Evolutionary conservation across 2,329 filamentous ascomycete species (phyloP).

Genomic region (Diaporthe humulicola): DNA sequence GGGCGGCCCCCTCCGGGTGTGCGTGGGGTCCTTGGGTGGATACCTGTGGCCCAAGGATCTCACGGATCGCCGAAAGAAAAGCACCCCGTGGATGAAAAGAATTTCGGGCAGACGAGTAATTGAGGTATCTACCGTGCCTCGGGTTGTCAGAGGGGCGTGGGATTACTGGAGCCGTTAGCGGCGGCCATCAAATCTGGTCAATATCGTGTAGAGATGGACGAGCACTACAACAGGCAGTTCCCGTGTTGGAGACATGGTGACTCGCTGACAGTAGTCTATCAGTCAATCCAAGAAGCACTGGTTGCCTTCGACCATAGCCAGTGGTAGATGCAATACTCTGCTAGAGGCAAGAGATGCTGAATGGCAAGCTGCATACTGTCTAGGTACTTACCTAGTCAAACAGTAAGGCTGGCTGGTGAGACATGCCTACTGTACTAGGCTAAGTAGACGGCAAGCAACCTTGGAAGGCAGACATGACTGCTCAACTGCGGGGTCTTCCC

Average conservation of each 20-base stretch:
- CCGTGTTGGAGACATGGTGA: background rate
- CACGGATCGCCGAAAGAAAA: background rate
- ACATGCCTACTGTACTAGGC: background rate
- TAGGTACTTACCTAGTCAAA: background rate
- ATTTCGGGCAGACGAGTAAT: no score
- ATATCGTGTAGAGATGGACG: background rate
- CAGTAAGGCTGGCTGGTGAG: background rate
- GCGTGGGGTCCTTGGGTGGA: background rate
- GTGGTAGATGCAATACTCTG: background rate
- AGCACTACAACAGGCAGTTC: background rate
- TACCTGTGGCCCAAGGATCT: background rate
- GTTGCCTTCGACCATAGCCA: background rate
- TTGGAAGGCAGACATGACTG: background rate
- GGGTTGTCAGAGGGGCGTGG: background rate
- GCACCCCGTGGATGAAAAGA: no score
- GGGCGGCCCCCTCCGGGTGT: slow-evolving; percentile 26
- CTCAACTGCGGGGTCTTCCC: slow-evolving; percentile 2
- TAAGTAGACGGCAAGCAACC: no score
- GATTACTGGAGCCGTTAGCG: no score
- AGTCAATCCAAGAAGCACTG: background rate
- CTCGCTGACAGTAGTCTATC: background rate
- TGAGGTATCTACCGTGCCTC: no score
- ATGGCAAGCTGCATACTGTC: background rate
- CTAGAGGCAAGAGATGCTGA: background rate
- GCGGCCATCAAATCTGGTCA: background rate